These are phyloP conservation scores for Mycocalia duriaeana DNA, from an alignment of 1,284 basidiomycete species.

Conservation along the genomic window DNA sequence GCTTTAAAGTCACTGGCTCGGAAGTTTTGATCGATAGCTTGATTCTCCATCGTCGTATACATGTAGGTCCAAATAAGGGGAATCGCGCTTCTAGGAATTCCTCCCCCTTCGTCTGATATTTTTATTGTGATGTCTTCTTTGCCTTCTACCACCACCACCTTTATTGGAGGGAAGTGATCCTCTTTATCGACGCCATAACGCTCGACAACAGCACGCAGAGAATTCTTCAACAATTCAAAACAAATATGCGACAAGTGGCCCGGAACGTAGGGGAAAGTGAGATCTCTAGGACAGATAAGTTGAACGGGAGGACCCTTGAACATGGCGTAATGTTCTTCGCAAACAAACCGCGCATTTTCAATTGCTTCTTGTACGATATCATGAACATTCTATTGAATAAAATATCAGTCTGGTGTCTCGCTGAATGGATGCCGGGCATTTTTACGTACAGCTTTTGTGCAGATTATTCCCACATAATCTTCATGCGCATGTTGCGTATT, in stretches of 20 bases:
- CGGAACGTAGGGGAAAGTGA: constrained; percentile 94
- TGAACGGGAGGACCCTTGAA: constrained; percentile 97
- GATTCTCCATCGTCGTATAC: constrained; percentile 96
- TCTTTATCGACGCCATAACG: constrained; percentile 83
- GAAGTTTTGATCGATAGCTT: constrained; percentile 85
- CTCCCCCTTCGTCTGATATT: constrained; percentile 89
- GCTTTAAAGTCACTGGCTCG: constrained; percentile 93
- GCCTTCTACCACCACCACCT: constrained; percentile 94
- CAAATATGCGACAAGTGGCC: constrained; percentile 95
- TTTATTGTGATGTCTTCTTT: constrained; percentile 98
- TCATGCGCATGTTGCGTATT: constrained; percentile 86
- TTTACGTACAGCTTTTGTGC: constrained; percentile 77
- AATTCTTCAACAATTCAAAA: constrained; percentile 99
- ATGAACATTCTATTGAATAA: constrained; percentile 76
- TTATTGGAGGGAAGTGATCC: constrained; percentile 87
- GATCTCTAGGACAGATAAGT: constrained; percentile 86
- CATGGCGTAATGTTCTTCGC: constrained; percentile 95
- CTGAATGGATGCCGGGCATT: not conserved
- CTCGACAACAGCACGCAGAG: constrained; percentile 94
- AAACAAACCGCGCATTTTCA: constrained; percentile 96
- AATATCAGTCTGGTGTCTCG: too few relatives aligned
- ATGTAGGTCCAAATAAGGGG: constrained; percentile 98
- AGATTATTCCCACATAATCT: constrained; percentile 98
- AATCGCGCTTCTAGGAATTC: constrained; percentile 90
- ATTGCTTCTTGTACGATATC: constrained; percentile 98